phyloP scores from a whole-genome alignment of 2,329 filamentous ascomycete species.

The Penicillium hordei region DNA sequence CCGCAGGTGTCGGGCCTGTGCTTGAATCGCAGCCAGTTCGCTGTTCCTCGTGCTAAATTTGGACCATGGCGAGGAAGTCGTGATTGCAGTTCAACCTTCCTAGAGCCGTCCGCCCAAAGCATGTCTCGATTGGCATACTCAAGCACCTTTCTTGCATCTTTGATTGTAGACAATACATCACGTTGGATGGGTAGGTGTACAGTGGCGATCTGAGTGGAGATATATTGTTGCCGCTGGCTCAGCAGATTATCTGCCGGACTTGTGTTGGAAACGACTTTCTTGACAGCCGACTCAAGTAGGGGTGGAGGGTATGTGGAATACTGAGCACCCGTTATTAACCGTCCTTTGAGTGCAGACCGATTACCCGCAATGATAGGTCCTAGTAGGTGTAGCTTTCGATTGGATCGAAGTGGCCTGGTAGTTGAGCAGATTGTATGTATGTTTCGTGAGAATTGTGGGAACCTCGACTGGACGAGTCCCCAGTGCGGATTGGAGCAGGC shows the following conservation, averaged over 20 bases:
- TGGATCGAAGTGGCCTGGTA: neutral
- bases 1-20: neutral
- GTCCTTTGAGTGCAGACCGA: neutral
- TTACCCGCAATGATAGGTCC: neutral
- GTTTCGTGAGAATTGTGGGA: constrained; percentile 1
- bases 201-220: neutral
- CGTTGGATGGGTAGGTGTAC: neutral
- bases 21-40: neutral
- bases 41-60: neutral
- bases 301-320: neutral
- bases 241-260: neutral
- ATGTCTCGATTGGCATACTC: neutral
- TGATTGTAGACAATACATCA: neutral
- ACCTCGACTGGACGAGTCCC: neutral
- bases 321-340: neutral
- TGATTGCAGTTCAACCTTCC: neutral
- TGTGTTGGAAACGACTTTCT: neutral
- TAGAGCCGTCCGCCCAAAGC: neutral
- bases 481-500: neutral
- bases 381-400: neutral
- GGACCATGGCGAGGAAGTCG: neutral
- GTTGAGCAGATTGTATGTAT: constrained; percentile 5
- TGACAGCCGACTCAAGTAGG: neutral
- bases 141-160: neutral
- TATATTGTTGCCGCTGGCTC: neutral